Evolutionary conservation across 2,329 filamentous ascomycete genomes (phyloP).

Genomic region (Nemania sp.): DNA sequence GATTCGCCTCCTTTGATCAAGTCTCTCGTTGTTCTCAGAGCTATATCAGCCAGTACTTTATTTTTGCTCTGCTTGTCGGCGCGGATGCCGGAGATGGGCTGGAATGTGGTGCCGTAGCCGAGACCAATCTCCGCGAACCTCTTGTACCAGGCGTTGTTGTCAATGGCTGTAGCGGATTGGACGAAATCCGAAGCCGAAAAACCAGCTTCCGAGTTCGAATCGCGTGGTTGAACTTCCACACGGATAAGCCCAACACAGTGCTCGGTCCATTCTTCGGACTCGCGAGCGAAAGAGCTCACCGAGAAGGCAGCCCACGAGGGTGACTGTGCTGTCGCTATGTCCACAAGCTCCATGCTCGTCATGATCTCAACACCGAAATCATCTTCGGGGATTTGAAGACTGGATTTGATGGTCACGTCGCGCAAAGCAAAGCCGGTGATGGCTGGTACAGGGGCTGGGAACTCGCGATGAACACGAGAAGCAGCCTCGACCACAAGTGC

Average conservation of each 20-base stretch:
- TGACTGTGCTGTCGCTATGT: not conserved
- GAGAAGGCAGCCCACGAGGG: conserved; percentile 16
- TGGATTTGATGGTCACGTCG: conserved; percentile 12
- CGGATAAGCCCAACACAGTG: conserved; percentile 25
- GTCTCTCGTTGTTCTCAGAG: not conserved
- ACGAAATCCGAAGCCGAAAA: no score
- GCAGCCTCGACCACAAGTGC: conserved; percentile 18
- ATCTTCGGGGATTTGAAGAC: conserved; percentile 20
- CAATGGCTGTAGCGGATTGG: not conserved
- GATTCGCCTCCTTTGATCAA: conserved; percentile 23
- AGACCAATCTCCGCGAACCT: conserved; percentile 21
- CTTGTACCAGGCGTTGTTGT: conserved; percentile 19
- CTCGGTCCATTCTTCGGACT: conserved; percentile 20
- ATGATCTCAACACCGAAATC: conserved; percentile 25
- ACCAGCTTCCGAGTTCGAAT: not conserved
- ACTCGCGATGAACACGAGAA: not conserved
- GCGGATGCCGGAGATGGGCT: conserved; percentile 12
- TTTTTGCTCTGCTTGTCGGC: conserved; percentile 9
- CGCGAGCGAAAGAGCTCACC: conserved; percentile 10
- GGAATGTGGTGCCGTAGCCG: conserved; percentile 21
- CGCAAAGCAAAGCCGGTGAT: conserved; percentile 4
- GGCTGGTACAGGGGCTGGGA: not conserved
- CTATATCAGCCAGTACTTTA: conserved; percentile 20
- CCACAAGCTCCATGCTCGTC: conserved; percentile 2
- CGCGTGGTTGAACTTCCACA: conserved; percentile 1